Evolutionary conservation across 83 land plant species (phyloP), one percentile per base, ranked within the genome.

Genomic region (Picea abies): DNA sequence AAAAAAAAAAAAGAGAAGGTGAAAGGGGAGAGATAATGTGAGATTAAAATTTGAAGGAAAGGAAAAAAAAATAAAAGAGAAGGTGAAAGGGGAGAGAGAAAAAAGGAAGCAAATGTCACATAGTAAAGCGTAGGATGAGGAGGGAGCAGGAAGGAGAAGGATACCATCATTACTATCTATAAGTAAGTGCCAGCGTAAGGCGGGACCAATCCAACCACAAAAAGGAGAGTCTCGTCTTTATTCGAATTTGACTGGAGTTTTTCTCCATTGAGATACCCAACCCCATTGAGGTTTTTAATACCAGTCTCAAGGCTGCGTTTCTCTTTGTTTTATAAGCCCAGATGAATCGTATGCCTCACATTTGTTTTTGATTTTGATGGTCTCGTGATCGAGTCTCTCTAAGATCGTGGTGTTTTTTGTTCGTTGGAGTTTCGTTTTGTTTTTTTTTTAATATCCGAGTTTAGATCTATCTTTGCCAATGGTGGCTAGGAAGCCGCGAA

Each of bases 401-500:
- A 52, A 52, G 56, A 52, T 52, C 12, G 56, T 52, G 56, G 12
- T 44, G 47, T 52, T 52, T 12, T 10, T 52, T 2, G 12, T 10
- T 52, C 3, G 56, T 52, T 52, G 56, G 56, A 52, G 12, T 52
- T 52, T 52, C 56, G 10, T 52, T 52, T 52, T 10, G 11, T 10
- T 10, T 11, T 52, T 52, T 49, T 52, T 52, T 52, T 10, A 52
- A 52, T 41, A 52, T 52, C 12, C 56, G 14, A 11, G 12, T 10
- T 52, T 52, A 52, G 56, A 52, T 52, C 56, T 10, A 52, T n/a
- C 69, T 66, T 23, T 11, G n/a, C 39, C 80, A 77, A 91, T 93
- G 94, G 91, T 84, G 88, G 84, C 79, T 19, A 89, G 85, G 82
- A 96, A 90, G 86, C 93, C 98, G 37, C 87, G 85, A 71, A 84